Evolutionary conservation across 2,329 filamentous ascomycete genomes (phyloP), one percentile per base, ranked within the genome.

Genomic region (Fusarium bactridioides): DNA sequence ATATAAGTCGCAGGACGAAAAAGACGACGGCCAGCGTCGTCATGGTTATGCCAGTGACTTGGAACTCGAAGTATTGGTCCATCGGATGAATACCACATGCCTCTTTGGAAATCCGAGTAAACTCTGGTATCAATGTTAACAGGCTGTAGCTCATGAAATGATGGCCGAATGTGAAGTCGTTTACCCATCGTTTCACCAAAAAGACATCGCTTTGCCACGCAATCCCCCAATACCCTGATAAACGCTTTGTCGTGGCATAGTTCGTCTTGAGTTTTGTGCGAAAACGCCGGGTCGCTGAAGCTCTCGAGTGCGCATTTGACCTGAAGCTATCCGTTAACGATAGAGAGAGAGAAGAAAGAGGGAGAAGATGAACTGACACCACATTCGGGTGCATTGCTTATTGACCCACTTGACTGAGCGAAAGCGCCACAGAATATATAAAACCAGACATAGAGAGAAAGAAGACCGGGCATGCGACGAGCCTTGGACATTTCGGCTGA

Each of bases 331-430:
- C 38, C 38, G 12, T 40, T 40, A 40, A 10, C 5, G 5, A 15
- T 21, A 15, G 13, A 15, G 4, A 4, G 21, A 41, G 8, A n/a
- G 1, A n/a, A n/a, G 12, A 9, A 2, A 40, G 6, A n/a, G 21
- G 13, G 13, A 41, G 21, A n/a, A 41, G 8, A 41, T n/a, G 21
- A 10, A 41, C 38, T 41, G 6, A 41, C 38, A 41, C 38, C 38
- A 7, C 38, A 41, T 0, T 41, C 38, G 15, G 38, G 38, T n/a
- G 21, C 38, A 41, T n/a, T 0, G 38, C 21, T 15, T 41, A 41
- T n/a, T 6, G 38, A n/a, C 5, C 3, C 15, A n/a, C 5, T n/a
- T 5, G 38, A 10, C 6, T 41, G 21, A 41, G 38, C 38, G 13
- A 41, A n/a, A 15, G 13, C 38, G 1, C 13, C 38, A 16, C 13